phyloP scores from a whole-genome alignment of 371 early-diverging fungal genomes.

The Mucor velutinosus region DNA sequence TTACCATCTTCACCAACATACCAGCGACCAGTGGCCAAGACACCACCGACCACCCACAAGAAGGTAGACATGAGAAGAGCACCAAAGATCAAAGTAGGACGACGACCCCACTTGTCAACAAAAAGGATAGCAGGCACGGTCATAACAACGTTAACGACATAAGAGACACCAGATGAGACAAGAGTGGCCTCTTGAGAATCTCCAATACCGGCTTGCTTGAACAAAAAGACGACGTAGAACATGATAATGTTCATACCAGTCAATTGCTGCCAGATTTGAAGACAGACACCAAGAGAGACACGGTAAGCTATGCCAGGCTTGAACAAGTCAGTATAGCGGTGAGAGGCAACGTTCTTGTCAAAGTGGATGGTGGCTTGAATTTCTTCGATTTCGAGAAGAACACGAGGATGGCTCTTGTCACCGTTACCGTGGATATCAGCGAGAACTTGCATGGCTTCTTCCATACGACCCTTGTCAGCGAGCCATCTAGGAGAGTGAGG shows the following conservation, averaged over 20 bases:
- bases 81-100: constrained; percentile 59
- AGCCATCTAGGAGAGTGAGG: constrained; percentile 53
- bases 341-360: constrained; percentile 69
- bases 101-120: constrained; percentile 76
- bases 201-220: constrained; percentile 43
- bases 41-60: constrained; percentile 41
- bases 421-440: constrained; percentile 53
- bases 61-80: constrained; percentile 43
- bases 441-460: constrained; percentile 55
- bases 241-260: constrained; percentile 74
- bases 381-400: constrained; percentile 60
- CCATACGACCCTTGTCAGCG: constrained; percentile 53
- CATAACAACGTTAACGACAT: constrained; percentile 52
- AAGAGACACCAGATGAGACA: constrained; percentile 44
- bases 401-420: constrained; percentile 36
- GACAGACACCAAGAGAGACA: constrained; percentile 68
- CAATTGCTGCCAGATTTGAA: constrained; percentile 77
- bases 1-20: constrained; percentile 31
- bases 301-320: constrained; percentile 60
- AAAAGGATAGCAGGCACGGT: constrained; percentile 78
- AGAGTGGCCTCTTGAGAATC: constrained; percentile 38
- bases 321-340: constrained; percentile 20
- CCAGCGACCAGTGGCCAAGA: constrained; percentile 56
- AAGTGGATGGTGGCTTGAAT: constrained; percentile 71
- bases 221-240: constrained; percentile 49